These are phyloP conservation scores for Calonectria crousiana DNA, from an alignment of 2,329 filamentous ascomycete genomes.

Conservation along the genomic window DNA sequence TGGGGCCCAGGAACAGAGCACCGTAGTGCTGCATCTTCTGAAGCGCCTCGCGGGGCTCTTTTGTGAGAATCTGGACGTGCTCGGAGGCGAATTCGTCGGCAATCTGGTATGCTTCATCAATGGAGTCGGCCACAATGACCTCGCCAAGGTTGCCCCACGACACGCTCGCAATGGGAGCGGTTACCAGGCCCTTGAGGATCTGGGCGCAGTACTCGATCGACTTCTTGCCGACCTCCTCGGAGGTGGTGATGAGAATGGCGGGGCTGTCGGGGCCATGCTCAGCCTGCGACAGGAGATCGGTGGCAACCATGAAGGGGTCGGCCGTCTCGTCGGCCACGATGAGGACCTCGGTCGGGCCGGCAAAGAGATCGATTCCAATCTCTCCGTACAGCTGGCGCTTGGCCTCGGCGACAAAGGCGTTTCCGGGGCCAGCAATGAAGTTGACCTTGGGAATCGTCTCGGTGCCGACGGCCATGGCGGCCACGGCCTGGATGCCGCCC, in stretches of 20 bases:
- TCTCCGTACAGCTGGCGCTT: constrained; percentile 30
- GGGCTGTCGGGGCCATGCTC: constrained; percentile 18
- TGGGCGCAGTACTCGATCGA: constrained; percentile 20
- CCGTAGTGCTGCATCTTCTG: constrained; percentile 31
- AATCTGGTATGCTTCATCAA: constrained; percentile 26
- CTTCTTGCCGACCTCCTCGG: constrained; percentile 12
- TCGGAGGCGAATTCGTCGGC: constrained; percentile 28
- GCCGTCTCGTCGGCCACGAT: constrained; percentile 28
- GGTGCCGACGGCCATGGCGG: constrained; percentile 31
- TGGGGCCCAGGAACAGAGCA: constrained; percentile 24
- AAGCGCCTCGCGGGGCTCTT: constrained; percentile 22
- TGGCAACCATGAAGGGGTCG: constrained; percentile 24
- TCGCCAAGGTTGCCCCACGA: constrained; percentile 28
- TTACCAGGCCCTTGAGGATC: constrained; percentile 20
- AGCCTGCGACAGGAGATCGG: constrained; percentile 18
- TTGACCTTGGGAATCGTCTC: constrained; percentile 31
- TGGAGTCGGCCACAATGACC: constrained; percentile 18
- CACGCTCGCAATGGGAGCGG: constrained; percentile 16
- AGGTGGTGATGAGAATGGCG: constrained; percentile 20
- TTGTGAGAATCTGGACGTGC: constrained; percentile 29
- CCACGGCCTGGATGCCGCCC: constrained; percentile 27
- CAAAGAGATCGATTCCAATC: constrained; percentile 29
- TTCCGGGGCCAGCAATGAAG: constrained; percentile 32
- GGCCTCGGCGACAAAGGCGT: constrained; percentile 32
- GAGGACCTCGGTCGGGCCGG: constrained; percentile 26